Evolutionary conservation across 441 rosid genomes (phyloP).

Genomic region (Populus hybrid): DNA sequence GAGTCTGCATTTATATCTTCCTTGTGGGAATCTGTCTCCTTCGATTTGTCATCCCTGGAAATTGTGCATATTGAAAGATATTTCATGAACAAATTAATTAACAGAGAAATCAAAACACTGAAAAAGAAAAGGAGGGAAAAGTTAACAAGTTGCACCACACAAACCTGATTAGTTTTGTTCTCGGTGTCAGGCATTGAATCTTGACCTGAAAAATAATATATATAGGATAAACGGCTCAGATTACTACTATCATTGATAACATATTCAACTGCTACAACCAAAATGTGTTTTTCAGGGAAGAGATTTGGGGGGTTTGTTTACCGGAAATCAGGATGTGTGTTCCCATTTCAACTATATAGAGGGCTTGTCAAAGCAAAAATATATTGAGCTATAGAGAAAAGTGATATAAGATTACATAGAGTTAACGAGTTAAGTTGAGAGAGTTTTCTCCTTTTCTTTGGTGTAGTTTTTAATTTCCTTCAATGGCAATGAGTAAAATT

Average conservation of each 20-base stretch:
- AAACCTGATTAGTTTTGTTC: constrained; percentile 37
- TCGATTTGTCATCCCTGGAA: constrained; percentile 40
- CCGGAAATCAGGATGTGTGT: no score
- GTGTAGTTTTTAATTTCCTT: no score
- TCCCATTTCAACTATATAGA: no score
- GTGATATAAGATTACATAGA: no score
- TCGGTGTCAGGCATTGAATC: constrained; percentile 56
- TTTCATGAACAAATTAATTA: constrained; percentile 1
- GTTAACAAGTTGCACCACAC: neutral
- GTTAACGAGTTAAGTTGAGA: no score
- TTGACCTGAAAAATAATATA: constrained; percentile 38
- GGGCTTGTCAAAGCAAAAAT: no score
- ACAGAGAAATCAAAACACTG: neutral
- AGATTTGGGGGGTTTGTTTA: no score
- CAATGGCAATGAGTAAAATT: no score
- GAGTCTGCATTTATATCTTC: constrained; percentile 19
- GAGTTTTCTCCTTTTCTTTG: no score
- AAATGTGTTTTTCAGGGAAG: no score
- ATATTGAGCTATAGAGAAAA: no score
- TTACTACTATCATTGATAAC: neutral
- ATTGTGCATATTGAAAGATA: neutral
- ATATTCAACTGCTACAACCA: neutral
- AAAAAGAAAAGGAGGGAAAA: neutral
- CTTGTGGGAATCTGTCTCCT: constrained; percentile 26
- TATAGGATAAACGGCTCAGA: neutral